Base-by-base conservation (phyloP, 768 basidiomycete genomes). In the Trametes villosa region DNA sequence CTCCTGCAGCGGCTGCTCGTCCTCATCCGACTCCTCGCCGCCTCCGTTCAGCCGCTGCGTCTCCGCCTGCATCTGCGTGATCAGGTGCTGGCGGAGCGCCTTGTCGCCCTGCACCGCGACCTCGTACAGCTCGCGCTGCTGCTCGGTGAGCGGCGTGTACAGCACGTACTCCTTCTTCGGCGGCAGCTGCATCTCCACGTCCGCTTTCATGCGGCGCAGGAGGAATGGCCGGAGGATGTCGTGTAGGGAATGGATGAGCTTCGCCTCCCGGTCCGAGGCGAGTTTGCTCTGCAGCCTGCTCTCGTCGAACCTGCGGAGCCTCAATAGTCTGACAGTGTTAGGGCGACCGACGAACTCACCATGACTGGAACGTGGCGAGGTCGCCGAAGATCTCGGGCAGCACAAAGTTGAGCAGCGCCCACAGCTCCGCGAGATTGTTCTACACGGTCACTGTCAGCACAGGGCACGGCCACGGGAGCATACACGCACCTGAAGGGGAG, bases 391-490 rank as follows among this genome's bases (percentile, higher is more conserved):
- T 87, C 65, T 95, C 89, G 0, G 97, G 97, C 5, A 98, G 82
- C 60, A 98, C 92, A 68, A 98, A 99, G 71, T 97, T 97, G 31
- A 99, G 85, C 18, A 98, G 78, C 2, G 93, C 88, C 96, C 95
- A 98, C 3, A 99, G 79, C 71, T 99, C 97, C 5, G 89, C 83
- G 3, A 99, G 81, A 69, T 98, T 98, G 75, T 99, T 98, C 92
- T 99, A 70, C 27, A n/a, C 7, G 26, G 27, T n/a, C 46, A 22
- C 6, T 22, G 17, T 48, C 8, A n/a, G 46, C 15, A 42, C 31
- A 65, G 42, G 57, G 55, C 8, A 30, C 31, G 18, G n/a, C 12
- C 30, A 1, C 26, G 11, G 17, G 18, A 27, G 27, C 24, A 29
- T 30, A 20, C 15, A 75, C 87, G 57, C 61, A 95, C 96, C 75